Evolutionary conservation across 805 yeast genomes (phyloP), one percentile per base, ranked within the genome.

Genomic region (Pichia californica): DNA sequence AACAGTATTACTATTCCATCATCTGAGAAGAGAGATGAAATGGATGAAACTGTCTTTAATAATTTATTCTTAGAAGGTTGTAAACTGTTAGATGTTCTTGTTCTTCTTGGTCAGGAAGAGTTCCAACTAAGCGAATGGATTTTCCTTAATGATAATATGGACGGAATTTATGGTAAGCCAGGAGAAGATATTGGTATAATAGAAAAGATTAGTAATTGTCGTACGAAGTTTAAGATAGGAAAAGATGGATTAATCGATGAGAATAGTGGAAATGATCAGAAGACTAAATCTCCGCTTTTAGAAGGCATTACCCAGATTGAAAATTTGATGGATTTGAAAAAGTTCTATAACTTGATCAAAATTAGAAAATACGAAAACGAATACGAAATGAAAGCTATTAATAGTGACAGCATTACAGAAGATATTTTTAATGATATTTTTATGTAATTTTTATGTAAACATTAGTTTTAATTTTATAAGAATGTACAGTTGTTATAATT

Each of bases 51-150:
- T 4, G 31, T 71, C 4, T 73, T 76, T 25, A 54, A 71, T 28
- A 57, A 55, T 20, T 56, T 75, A 13, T 52, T 78, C 3, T 64
- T 82, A 28, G 74, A 76, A 44, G 84, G 83, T 0, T 81, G 88
- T 54, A 91, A 89, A 59, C 65, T 93, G 14, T 66, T 93, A 37
- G 99, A 91, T 57, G 71, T 84, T 26, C 59, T 88, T 19, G 59
- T 91, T 18, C 68, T 83, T 2, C 52, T 88, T 44, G 77, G 79
- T 30, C 71, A 73, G 33, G 97, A 89, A 57, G 95, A 88, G 45
- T 72, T 91, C 68, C 81, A 80, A 62, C 56, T 77, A 61, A 57
- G 76, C 48, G 93, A 88, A 54, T 91, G 98, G 98, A 66, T 93
- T 2, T 93, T 88, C 56, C 75, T 91, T 10, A 71, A 80, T 23